A percentile compares a stretch with the other conserved stretches of the same genome.
Conservation (phyloP, 352 stramenopile species). For the Globisporangium uncinulatum region DNA sequence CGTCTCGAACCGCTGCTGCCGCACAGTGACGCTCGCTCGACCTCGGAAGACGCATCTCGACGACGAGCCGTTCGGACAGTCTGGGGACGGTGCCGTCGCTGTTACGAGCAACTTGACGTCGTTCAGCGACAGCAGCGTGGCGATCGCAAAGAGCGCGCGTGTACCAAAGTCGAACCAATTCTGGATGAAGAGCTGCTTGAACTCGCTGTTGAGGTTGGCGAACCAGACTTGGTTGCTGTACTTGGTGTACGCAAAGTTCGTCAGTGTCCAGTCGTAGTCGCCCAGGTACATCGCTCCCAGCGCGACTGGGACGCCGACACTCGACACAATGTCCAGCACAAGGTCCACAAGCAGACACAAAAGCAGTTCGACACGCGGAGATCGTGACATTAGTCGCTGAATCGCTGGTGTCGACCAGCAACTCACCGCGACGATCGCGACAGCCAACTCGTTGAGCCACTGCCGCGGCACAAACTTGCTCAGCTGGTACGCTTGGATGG, state of each 20-base stretch:
- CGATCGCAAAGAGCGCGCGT: constrained; percentile 5
- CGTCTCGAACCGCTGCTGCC: not conserved
- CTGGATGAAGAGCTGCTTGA: constrained; percentile 11
- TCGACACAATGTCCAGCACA: constrained; percentile 4
- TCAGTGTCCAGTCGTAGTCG: not conserved
- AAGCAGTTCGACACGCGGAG: not conserved
- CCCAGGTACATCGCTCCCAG: not conserved
- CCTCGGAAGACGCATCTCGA: not conserved
- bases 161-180: constrained; percentile 7
- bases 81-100: not conserved
- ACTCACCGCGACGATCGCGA: not conserved
- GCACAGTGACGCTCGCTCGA: not conserved
- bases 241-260: not conserved
- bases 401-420: constrained; percentile 11
- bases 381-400: not conserved
- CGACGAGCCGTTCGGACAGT: no score
- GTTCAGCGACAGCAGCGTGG: constrained; percentile 4
- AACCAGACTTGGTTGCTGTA: constrained; percentile 2
- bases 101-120: constrained; percentile 11
- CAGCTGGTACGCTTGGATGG: constrained; percentile 11
- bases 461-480: constrained; percentile 3
- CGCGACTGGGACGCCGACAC: not conserved
- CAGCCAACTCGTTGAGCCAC: constrained; percentile 3
- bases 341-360: constrained; percentile 8
- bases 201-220: constrained; percentile 8